Conservation (phyloP, 768 basidiomycete genomes). For the Leccinum aurantiacum region DNA sequence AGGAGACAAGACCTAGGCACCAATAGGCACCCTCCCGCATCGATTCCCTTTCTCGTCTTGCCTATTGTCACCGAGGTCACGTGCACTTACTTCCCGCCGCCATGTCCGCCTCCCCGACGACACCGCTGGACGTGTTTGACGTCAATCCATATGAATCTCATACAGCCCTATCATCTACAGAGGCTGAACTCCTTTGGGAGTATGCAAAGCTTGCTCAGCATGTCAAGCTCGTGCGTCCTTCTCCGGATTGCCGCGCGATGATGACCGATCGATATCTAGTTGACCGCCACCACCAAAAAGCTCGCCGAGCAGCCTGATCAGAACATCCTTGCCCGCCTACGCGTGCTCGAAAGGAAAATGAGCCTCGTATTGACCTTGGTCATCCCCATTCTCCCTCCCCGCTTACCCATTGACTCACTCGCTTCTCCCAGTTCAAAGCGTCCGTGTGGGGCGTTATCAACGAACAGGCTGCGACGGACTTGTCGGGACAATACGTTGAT, state of each 20-base stretch:
- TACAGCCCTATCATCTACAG: slow-evolving; percentile 60
- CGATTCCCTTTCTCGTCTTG: not conserved
- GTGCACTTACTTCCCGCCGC: not conserved
- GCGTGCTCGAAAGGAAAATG: slow-evolving; percentile 91
- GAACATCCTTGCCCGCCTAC: slow-evolving; percentile 68
- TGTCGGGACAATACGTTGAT: slow-evolving; percentile 20
- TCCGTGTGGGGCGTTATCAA: slow-evolving; percentile 95
- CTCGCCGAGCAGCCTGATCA: slow-evolving; percentile 79
- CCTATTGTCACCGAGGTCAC: not conserved
- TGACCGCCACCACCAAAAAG: slow-evolving; percentile 63
- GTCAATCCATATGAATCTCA: slow-evolving; percentile 75
- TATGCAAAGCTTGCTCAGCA: slow-evolving; percentile 86
- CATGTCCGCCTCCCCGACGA: not conserved
- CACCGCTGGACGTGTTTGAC: slow-evolving; percentile 32
- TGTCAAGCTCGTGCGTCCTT: slow-evolving; percentile 64
- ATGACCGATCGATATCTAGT: slow-evolving; percentile 38
- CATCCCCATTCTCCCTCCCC: slow-evolving; percentile 1
- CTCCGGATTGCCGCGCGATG: not conserved
- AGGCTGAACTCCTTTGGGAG: slow-evolving; percentile 88
- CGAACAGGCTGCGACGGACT: slow-evolving; percentile 51
- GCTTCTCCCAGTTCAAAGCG: slow-evolving; percentile 74
- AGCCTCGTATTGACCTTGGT: slow-evolving; percentile 92
- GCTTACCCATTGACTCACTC: slow-evolving; percentile 6
- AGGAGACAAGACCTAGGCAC: not conserved
- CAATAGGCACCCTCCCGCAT: not conserved